Base-by-base conservation (phyloP, 2,329 filamentous ascomycete species). In the Penicillium sp. region DNA sequence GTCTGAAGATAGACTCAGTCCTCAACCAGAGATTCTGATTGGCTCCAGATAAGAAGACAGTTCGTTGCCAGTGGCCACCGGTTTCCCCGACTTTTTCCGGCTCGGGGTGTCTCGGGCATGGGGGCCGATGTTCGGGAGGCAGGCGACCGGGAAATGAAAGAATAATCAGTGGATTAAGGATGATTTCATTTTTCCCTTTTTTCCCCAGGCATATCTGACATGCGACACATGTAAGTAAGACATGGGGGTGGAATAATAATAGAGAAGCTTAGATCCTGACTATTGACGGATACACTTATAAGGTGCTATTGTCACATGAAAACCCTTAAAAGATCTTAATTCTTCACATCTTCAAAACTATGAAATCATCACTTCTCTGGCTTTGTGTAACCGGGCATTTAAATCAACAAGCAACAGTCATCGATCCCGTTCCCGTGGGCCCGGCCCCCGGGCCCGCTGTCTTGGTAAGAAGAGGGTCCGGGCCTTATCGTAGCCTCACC, bases 41-140 rank as follows among this genome's bases (percentile, higher is more conserved):
- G 63, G 63, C 51, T 47, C 38, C 58, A 63, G 63, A 65, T 65
- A 65, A 65, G 63, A 53, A 19, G 44, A 12, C 28, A 17, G 12
- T 58, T 56, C 49, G 60, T 54, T 57, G 22, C 57, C 62, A 38
- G 60, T 54, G 54, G 22, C 57, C 62, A 38, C 55, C 42, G 58
- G 22, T 1, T 26, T 53, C 17, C 26, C 53, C 53, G 53, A 55
- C 24, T 22, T 58, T 28, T 58, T 45, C 63, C 63, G 63, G 42
- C 12, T 62, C 62, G 62, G 62, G 56, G 49, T 47, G 9, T 35
- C 26, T 37, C 58, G 62, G 59, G 53, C 37, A 4, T 6, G n/a
- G 19, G 24, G 24, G 51, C 56, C 56, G 40, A 53, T 33, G 47
- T 49, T 60, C 57, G 56, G 57, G 51, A 38, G 33, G 40, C 35